Percentiles rank a stretch among this genome's conserved stretches.
These are phyloP conservation scores for Licmophora abbreviata DNA, from an alignment of 108 stramenopile genomes.

Conservation along the genomic window DNA sequence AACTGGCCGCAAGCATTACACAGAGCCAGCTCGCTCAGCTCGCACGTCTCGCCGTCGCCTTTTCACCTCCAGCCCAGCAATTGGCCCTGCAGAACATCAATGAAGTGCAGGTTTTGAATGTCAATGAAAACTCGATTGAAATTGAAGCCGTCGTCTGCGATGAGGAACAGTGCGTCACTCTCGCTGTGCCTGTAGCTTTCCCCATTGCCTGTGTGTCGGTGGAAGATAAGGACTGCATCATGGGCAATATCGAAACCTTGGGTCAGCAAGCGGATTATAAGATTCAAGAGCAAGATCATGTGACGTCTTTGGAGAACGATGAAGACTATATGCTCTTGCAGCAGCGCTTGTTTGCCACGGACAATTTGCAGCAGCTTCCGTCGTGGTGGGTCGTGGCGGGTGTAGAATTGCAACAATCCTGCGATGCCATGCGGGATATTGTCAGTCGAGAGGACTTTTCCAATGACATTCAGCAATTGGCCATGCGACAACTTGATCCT, in stretches of 20 bases:
- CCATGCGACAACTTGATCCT: neutral
- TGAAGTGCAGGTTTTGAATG: conserved; percentile 14
- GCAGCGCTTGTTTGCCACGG: neutral
- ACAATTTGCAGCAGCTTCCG: neutral
- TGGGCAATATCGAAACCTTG: conserved; percentile 19
- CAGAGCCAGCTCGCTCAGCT: too few species aligned
- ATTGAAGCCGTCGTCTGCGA: conserved; percentile 33
- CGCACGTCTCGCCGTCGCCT: conserved; percentile 33
- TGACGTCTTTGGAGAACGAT: neutral
- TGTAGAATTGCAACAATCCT: neutral
- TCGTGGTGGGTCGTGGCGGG: neutral
- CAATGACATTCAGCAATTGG: neutral
- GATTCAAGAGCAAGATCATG: neutral
- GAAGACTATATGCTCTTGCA: conserved; percentile 1
- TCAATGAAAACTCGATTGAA: conserved; percentile 21
- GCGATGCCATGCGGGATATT: neutral
- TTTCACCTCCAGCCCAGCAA: conserved; percentile 20
- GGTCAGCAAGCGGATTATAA: conserved; percentile 5
- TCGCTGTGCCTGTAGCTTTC: conserved; percentile 24
- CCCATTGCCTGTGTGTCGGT: conserved; percentile 14
- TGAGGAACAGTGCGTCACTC: conserved; percentile 20
- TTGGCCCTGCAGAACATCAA: conserved; percentile 18
- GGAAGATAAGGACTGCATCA: conserved; percentile 15
- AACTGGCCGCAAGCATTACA: too few species aligned
- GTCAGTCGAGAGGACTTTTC: neutral